Evolutionary conservation across 768 basidiomycete species (phyloP), one percentile per base, ranked within the genome.

Genomic region (Boletus vermiculosoides): DNA sequence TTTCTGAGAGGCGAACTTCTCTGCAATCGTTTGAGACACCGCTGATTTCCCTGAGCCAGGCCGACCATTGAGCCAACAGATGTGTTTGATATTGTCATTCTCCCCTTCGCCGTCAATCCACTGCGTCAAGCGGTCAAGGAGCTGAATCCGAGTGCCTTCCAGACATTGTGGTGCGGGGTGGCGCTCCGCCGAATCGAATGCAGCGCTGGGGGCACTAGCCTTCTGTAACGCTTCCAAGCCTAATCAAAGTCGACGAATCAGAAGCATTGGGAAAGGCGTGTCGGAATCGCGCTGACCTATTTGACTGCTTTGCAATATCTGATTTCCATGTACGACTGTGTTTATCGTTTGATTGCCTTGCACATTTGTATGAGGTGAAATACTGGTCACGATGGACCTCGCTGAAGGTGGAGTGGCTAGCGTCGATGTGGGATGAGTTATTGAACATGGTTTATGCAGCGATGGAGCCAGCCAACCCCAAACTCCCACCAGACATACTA

Each of bases 1-100:
- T 37, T 18, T 37, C 54, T 58, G 28, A 39, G 23, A 22, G 47
- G 49, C 40, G 30, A 54, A 57, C 13, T 54, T 56, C 50, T 71
- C 59, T 2, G 69, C 66, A 2, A 72, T 58, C 0, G 68, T 68
- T 42, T 72, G 71, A 9, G 63, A 63, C 20, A 74, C 56, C 1
- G 59, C 59, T 8, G 63, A 64, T 18, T 64, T 64, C 15, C 63
- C 63, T 7, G 59, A 64, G 8, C 63, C 63, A 16, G 63, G 60
- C 0, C 50, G 41, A 16, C 63, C 63, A 34, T 64, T 64, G 18
- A 66, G 58, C 63, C 66, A 69, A 18, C 60, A 63, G 5, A 63
- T 55, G 15, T 47, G 42, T n/a, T 51, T 52, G 3, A 23, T 12
- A 2, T 36, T 20, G 20, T 34, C 46, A 12, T 39, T 30, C n/a